These are phyloP conservation scores for Phlebiopsis gigantea DNA, from an alignment of 768 basidiomycete species.

Conservation along the genomic window DNA sequence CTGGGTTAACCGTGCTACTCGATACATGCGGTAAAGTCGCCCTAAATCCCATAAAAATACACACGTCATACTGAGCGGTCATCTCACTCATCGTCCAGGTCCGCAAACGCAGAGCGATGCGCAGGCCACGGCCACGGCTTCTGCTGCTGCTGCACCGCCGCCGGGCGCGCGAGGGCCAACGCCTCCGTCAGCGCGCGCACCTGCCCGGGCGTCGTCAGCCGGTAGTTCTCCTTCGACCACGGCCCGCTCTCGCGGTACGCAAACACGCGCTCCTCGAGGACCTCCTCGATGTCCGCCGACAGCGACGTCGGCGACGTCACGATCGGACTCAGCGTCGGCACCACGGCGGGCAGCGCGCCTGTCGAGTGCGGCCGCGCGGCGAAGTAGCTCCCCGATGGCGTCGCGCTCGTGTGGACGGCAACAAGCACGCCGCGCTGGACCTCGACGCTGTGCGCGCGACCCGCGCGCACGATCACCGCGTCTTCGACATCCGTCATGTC, in stretches of 20 bases:
- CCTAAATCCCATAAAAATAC: neutral
- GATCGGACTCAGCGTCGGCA: conserved; percentile 14
- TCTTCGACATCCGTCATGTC: neutral
- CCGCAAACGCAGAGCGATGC: neutral
- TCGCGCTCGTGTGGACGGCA: conserved; percentile 4
- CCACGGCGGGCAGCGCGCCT: conserved; percentile 1
- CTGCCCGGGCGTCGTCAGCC: conserved; percentile 13
- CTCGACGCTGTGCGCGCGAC: conserved; percentile 12
- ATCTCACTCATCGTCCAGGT: neutral
- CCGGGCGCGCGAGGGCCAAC: neutral
- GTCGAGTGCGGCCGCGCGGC: neutral
- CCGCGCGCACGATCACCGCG: conserved; percentile 12
- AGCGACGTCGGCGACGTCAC: conserved; percentile 9
- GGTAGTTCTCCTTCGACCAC: conserved; percentile 14
- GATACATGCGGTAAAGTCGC: neutral
- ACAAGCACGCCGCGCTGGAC: conserved; percentile 12
- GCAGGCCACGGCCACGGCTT: conserved; percentile 9
- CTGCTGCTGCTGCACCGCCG: neutral
- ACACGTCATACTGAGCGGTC: neutral
- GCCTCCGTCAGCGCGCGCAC: conserved; percentile 13
- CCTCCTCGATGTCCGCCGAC: conserved; percentile 11
- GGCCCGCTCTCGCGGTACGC: conserved; percentile 9
- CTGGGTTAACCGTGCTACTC: neutral
- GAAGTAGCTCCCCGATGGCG: neutral
- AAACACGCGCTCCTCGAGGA: conserved; percentile 14